These are phyloP conservation scores for Xylaria hypoxylon DNA, from an alignment of 2,329 filamentous ascomycete genomes.

Conservation along the genomic window DNA sequence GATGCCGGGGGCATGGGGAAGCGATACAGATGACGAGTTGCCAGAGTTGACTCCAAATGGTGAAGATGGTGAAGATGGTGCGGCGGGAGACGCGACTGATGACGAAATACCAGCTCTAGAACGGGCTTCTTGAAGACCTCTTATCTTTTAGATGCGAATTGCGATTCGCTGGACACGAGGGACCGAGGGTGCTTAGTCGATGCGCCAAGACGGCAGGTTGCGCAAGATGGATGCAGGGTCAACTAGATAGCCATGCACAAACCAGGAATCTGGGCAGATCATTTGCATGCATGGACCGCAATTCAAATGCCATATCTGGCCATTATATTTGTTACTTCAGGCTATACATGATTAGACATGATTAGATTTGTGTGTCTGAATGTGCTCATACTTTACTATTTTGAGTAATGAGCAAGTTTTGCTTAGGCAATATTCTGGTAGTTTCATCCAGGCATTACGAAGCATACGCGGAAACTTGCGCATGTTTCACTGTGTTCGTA, in stretches of 20 bases:
- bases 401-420: conserved; percentile 44
- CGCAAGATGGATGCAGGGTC: conserved; percentile 19
- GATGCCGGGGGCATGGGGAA: conserved; percentile 47
- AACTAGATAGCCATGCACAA: conserved; percentile 18
- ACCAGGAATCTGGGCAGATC: conserved; percentile 29
- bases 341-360: conserved; percentile 25
- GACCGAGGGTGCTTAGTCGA: neutral
- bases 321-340: conserved; percentile 26
- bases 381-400: neutral
- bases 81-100: conserved; percentile 30
- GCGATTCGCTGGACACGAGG: neutral
- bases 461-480: conserved; percentile 41
- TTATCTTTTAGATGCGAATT: conserved; percentile 5
- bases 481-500: conserved; percentile 43
- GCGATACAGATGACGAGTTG: conserved; percentile 37
- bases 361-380: conserved; percentile 2
- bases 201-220: conserved; percentile 37
- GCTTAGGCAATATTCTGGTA: conserved; percentile 18
- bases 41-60: conserved; percentile 6
- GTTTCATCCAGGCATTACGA: conserved; percentile 42
- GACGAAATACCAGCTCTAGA: conserved; percentile 42
- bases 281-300: conserved; percentile 6
- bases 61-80: conserved; percentile 1
- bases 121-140: conserved; percentile 10
- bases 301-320: conserved; percentile 28